Evolutionary conservation across 1,284 basidiomycete species (phyloP).

Genomic region (Cystobasidium slooffiae): DNA sequence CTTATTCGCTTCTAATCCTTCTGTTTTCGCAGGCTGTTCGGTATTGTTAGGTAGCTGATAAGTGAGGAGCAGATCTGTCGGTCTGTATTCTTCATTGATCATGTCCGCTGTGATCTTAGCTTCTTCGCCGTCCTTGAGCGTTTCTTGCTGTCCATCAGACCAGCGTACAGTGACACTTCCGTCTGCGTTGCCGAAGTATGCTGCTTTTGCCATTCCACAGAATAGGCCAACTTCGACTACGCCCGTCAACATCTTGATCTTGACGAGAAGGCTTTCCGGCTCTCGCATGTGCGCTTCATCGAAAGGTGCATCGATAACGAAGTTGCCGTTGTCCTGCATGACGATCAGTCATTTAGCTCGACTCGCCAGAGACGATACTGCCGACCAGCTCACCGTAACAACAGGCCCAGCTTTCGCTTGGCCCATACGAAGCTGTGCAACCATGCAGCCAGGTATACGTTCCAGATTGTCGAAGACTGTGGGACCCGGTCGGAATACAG

Average conservation of each 20-base stretch:
- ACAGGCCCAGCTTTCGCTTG: constrained; percentile 74
- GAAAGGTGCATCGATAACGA: constrained; percentile 88
- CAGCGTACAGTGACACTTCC: constrained; percentile 32
- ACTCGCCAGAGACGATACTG: neutral
- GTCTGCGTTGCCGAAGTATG: constrained; percentile 77
- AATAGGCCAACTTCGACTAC: constrained; percentile 97
- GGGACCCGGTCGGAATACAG: no score
- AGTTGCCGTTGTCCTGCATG: constrained; percentile 66
- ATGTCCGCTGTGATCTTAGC: constrained; percentile 41
- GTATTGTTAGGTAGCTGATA: neutral
- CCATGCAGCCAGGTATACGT: constrained; percentile 60
- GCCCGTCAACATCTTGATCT: constrained; percentile 78
- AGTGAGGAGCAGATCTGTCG: constrained; percentile 21
- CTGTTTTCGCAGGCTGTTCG: neutral
- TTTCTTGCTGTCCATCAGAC: constrained; percentile 33
- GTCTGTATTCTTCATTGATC: constrained; percentile 16
- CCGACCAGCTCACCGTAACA: constrained; percentile 68
- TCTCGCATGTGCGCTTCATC: constrained; percentile 69
- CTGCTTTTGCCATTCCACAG: constrained; percentile 86
- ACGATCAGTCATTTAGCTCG: neutral
- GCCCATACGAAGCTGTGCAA: constrained; percentile 75
- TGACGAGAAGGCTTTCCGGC: constrained; percentile 60
- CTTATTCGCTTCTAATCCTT: constrained; percentile 12
- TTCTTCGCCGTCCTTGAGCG: constrained; percentile 29
- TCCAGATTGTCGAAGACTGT: constrained; percentile 71